Conservation (phyloP, 75 land plant species). For the Picea glauca region DNA sequence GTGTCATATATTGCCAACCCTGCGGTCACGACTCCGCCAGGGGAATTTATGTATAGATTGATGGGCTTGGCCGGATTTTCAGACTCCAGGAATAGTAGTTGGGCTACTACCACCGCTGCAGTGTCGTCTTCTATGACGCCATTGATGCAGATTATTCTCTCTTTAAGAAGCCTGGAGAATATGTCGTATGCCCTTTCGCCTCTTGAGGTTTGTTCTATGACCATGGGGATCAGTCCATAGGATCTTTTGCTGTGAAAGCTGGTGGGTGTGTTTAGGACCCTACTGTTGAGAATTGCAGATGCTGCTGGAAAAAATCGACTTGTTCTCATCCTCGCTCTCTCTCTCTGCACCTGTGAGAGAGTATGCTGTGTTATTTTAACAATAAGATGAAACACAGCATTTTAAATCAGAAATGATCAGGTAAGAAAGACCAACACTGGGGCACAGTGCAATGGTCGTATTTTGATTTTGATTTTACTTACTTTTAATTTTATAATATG, state of each 20-base stretch:
- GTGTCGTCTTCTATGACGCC: conserved; percentile 48
- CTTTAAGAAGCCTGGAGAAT: conserved; percentile 43
- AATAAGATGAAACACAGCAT: no score
- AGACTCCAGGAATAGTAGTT: conserved; percentile 48
- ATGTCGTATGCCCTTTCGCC: conserved; percentile 50
- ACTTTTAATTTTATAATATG: no score
- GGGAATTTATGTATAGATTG: conserved; percentile 45
- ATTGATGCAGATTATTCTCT: conserved; percentile 43
- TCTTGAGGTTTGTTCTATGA: conserved; percentile 42
- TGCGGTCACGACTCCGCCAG: conserved; percentile 43
- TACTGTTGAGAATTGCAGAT: background rate
- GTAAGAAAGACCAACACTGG: no score
- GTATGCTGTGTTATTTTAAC: no score
- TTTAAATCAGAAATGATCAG: no score
- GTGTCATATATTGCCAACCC: conserved; percentile 46
- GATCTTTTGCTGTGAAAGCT: background rate
- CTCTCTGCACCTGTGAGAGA: background rate
- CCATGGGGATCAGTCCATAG: conserved; percentile 39
- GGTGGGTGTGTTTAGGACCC: background rate
- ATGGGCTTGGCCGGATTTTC: conserved; percentile 46
- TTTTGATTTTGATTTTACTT: no score
- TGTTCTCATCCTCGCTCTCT: background rate
- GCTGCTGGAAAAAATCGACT: background rate
- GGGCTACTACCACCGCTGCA: conserved; percentile 46
- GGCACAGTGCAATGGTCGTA: no score